Conservation (phyloP, 805 yeast genomes). For the Kodamaea laetipori region DNA sequence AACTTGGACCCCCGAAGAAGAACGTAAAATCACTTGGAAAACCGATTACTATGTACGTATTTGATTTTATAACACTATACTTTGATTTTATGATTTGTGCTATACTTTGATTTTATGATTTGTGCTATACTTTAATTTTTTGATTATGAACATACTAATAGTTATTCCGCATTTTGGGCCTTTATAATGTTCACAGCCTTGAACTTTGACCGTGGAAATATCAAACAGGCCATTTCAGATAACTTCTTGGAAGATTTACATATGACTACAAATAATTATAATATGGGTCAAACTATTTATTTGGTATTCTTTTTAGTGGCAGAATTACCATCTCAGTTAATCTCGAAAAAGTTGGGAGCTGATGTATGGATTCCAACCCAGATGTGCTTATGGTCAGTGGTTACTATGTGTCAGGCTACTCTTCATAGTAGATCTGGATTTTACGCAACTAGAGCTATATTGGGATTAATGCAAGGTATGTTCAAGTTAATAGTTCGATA, state of each 20-base stretch:
- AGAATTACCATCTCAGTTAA: conserved; percentile 29
- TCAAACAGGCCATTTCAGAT: conserved; percentile 28
- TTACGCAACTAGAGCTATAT: conserved; percentile 24
- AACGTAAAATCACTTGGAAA: conserved; percentile 22
- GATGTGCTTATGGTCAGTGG: conserved; percentile 26
- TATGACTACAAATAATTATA: conserved; percentile 26
- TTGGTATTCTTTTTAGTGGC: conserved; percentile 26
- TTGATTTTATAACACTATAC: too few relatives aligned
- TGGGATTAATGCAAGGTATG: conserved; percentile 23
- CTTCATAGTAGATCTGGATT: conserved; percentile 22
- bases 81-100: too few relatives aligned
- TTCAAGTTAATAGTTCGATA: too few relatives aligned
- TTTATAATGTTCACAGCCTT: conserved; percentile 26
- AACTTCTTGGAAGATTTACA: conserved; percentile 24
- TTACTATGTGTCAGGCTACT: conserved; percentile 24
- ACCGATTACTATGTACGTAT: too few relatives aligned
- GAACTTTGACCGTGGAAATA: conserved; percentile 28
- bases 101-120: conserved; percentile 25
- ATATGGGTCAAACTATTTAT: conserved; percentile 25
- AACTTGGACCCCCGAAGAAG: conserved; percentile 31
- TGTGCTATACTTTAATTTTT: conserved; percentile 25
- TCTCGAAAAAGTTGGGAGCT: conserved; percentile 29
- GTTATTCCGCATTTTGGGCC: too few relatives aligned
- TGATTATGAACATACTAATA: too few relatives aligned
- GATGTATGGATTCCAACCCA: conserved; percentile 29